A percentile compares a stretch with the other conserved stretches of the same genome.
Conservation (phyloP, 2,329 filamentous ascomycete species). For the Xylaria digitata region DNA sequence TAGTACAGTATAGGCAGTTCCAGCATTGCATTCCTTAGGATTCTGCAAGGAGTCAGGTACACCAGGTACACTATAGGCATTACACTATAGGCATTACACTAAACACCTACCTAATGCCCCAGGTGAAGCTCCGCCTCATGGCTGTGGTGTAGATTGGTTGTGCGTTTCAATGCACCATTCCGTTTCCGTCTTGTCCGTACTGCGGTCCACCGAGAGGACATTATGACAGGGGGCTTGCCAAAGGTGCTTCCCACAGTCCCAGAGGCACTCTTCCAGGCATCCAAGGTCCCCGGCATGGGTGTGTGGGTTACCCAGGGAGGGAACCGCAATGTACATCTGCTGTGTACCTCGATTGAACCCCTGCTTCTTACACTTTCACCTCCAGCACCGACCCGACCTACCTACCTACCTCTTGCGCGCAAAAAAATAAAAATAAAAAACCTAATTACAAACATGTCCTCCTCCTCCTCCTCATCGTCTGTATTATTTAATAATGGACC, state of each 20-base stretch:
- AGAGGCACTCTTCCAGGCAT: conserved; percentile 36
- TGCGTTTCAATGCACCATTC: conserved; percentile 45
- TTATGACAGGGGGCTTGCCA: too few species aligned
- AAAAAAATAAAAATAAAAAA: conserved; percentile 38
- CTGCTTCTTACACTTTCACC: conserved; percentile 36
- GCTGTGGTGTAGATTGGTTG: conserved; percentile 37
- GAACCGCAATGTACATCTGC: conserved; percentile 13
- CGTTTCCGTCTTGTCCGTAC: conserved; percentile 42
- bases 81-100: too few species aligned
- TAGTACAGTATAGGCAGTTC: too few species aligned
- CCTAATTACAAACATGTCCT: conserved; percentile 39
- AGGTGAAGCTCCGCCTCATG: conserved; percentile 45
- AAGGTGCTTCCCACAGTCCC: too few species aligned
- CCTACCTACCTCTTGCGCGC: conserved; percentile 37
- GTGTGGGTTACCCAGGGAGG: conserved; percentile 24
- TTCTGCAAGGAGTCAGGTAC: too few species aligned
- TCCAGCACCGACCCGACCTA: too few species aligned
- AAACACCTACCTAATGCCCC: too few species aligned
- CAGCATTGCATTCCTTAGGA: too few species aligned
- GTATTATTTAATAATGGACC: conserved; percentile 35
- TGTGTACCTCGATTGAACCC: conserved; percentile 32
- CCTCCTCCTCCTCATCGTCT: conserved; percentile 22
- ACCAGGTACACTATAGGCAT: too few species aligned
- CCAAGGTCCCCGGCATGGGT: conserved; percentile 20
- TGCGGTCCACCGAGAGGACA: conserved; percentile 18